Base-by-base conservation (phyloP, 176 grass and related monocot genomes). In the Rhynchospora tenuis region DNA sequence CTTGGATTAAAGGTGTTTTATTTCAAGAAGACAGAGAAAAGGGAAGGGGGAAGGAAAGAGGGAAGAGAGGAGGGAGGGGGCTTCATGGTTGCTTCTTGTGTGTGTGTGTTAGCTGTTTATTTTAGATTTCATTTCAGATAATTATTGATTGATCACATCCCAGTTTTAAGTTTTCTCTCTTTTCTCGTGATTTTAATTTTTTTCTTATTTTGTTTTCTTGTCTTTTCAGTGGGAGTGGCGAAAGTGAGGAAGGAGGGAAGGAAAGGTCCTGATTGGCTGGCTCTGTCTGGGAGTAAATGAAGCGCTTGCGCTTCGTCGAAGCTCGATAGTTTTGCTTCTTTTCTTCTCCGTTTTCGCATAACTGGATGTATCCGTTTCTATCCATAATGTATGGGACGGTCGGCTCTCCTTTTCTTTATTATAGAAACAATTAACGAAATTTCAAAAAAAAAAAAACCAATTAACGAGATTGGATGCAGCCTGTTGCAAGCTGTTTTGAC, bases 211-310 rank as follows among this genome's bases (percentile, higher is more conserved):
- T 61, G 23, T 38, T 67, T 51, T 62, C 19, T 31, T 69, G 20
- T 51, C 28, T 27, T 55, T 72, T 17, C 22, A 48, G 55, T 12
- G 65, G 59, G 3, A 24, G 15, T 13, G 28, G 24, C 26, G 57
- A 23, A 61, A 64, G 59, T 64, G 78, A 82, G 79, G 79, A 46
- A 55, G 42, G 22, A 47, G 8, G 17, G 33, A 77, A 5, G 52
- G 83, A 63, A 63, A 62, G 83, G 83, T 85, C 69, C 31, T 73
- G 52, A 85, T 73, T 85, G 69, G 83, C 54, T 77, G 78, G 24
- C 69, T 23, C 76, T 76, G 52, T 85, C 55, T 76, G n/a, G 7
- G 38, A 48, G 56, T 33, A 23, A 51, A 54, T 33, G 23, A 51
- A 54, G 28, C n/a, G 2, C 5, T 61, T 28, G 28, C n/a, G 2